These are phyloP conservation scores for Hypoxylon sp. DNA, from an alignment of 2,329 filamentous ascomycete species.

Conservation along the genomic window DNA sequence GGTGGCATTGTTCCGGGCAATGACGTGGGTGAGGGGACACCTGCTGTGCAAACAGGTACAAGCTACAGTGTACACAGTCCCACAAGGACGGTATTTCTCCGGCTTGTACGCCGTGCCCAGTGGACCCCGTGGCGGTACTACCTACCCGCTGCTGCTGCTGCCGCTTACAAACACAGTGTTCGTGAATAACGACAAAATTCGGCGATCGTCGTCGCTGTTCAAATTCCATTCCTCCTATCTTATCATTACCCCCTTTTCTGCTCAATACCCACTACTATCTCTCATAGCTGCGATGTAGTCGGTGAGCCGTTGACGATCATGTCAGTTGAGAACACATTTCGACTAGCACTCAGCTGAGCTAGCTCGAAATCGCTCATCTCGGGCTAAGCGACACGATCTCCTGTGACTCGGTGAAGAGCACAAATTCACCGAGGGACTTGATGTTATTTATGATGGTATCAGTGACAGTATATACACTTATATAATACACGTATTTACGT, in stretches of 20 bases:
- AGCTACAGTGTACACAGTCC: conserved; percentile 23
- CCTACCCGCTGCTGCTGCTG: conserved; percentile 17
- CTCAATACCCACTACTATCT: neutral
- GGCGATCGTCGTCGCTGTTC: conserved; percentile 14
- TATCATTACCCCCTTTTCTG: conserved; percentile 5
- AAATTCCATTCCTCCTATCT: conserved; percentile 8
- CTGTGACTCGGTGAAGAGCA: neutral
- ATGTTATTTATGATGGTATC: neutral
- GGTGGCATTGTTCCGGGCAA: conserved; percentile 22
- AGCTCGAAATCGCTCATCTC: neutral
- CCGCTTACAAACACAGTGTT: conserved; percentile 24
- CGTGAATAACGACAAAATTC: conserved; percentile 1
- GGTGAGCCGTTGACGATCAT: neutral
- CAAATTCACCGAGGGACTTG: neutral
- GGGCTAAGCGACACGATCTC: neutral
- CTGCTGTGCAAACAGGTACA: conserved; percentile 14
- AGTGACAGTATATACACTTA: conserved; percentile 8
- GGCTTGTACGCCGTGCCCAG: conserved; percentile 11
- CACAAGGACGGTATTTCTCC: neutral
- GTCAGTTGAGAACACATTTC: neutral
- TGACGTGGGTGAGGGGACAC: conserved; percentile 41
- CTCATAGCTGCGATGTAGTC: conserved; percentile 5
- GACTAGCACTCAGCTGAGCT: neutral
- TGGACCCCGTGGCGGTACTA: conserved; percentile 12
- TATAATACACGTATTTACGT: conserved; percentile 12